These are phyloP conservation scores for Aspergillus carlsbadensis DNA, from an alignment of 495 filamentous ascomycete species.

Conservation along the genomic window DNA sequence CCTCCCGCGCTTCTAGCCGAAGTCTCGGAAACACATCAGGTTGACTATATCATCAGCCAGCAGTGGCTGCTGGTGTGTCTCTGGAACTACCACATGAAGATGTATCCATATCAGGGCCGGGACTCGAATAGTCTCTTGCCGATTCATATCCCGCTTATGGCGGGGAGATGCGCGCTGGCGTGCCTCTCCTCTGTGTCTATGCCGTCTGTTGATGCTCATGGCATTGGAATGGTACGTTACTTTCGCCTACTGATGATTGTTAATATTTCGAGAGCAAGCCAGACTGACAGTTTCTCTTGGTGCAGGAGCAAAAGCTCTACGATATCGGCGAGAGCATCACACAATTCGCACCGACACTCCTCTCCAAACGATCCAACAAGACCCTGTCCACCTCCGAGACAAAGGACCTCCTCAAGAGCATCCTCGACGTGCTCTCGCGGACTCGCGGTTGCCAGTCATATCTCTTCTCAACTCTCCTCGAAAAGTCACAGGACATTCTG, in stretches of 20 bases:
- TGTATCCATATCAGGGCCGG: not conserved
- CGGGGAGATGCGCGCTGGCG: not conserved
- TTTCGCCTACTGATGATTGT: no score
- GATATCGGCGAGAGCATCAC: slow-evolving; percentile 7
- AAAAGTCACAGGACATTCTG: slow-evolving; percentile 2
- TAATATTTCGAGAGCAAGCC: no score
- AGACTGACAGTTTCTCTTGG: no score
- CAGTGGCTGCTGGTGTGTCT: slow-evolving; percentile 4
- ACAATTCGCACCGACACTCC: not conserved
- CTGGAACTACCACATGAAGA: slow-evolving; percentile 1
- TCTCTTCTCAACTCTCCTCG: not conserved
- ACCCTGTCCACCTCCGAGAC: not conserved
- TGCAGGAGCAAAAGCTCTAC: slow-evolving; percentile 2
- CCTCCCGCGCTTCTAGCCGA: not conserved
- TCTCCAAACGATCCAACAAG: not conserved
- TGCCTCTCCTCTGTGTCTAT: slow-evolving; percentile 2
- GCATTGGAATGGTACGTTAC: slow-evolving; percentile 6
- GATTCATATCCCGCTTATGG: not conserved
- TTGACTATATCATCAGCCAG: slow-evolving; percentile 1
- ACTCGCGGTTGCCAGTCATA: slow-evolving; percentile 2
- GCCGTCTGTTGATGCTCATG: slow-evolving; percentile 1
- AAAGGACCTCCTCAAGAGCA: not conserved
- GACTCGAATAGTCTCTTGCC: not conserved
- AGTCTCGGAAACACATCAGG: slow-evolving; percentile 6
- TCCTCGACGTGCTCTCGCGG: not conserved